Conservation (phyloP, 257 asterid species). For the Nyctanthes arbortristis region DNA sequence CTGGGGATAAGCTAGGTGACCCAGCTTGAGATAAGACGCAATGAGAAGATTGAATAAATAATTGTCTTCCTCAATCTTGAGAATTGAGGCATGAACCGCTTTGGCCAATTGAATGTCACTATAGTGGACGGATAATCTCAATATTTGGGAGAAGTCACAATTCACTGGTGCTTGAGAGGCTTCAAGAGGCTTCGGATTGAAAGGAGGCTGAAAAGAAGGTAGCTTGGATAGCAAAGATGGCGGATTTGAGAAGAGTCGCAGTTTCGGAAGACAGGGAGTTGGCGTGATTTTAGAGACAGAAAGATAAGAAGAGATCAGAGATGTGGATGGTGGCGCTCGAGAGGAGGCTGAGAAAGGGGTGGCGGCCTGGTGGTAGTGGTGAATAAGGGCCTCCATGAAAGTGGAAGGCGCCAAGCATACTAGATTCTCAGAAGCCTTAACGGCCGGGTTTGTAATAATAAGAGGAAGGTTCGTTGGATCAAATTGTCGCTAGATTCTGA, state of each 20-base stretch:
- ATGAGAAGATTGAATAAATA: slow-evolving; percentile 59
- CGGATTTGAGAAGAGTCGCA: slow-evolving; percentile 35
- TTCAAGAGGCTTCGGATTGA: slow-evolving; percentile 30
- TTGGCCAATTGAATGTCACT: slow-evolving; percentile 52
- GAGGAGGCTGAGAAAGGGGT: slow-evolving; percentile 35
- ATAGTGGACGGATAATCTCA: slow-evolving; percentile 55
- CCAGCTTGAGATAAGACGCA: slow-evolving; percentile 60
- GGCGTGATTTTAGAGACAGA: slow-evolving; percentile 54
- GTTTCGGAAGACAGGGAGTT: slow-evolving; percentile 33
- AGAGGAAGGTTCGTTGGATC: too few relatives aligned
- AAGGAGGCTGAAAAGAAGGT: slow-evolving; percentile 37
- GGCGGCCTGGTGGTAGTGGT: slow-evolving; percentile 41
- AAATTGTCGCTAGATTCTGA: too few relatives aligned
- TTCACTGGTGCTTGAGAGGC: slow-evolving; percentile 20
- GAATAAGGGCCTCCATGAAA: slow-evolving; percentile 80
- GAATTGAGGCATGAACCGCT: slow-evolving; percentile 68
- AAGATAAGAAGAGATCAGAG: slow-evolving; percentile 33
- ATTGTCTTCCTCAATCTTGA: slow-evolving; percentile 54
- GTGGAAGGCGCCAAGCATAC: slow-evolving; percentile 60
- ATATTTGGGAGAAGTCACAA: slow-evolving; percentile 44
- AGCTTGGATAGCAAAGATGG: slow-evolving; percentile 29
- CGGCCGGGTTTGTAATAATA: too few relatives aligned
- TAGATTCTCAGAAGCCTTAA: too few relatives aligned
- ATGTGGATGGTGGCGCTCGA: slow-evolving; percentile 8
- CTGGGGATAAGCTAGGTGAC: slow-evolving; percentile 47